Percentiles rank a stretch among this genome's conserved stretches.
phyloP scores from a whole-genome alignment of 352 stramenopile genomes.

The Pythium vanterpoolii region DNA sequence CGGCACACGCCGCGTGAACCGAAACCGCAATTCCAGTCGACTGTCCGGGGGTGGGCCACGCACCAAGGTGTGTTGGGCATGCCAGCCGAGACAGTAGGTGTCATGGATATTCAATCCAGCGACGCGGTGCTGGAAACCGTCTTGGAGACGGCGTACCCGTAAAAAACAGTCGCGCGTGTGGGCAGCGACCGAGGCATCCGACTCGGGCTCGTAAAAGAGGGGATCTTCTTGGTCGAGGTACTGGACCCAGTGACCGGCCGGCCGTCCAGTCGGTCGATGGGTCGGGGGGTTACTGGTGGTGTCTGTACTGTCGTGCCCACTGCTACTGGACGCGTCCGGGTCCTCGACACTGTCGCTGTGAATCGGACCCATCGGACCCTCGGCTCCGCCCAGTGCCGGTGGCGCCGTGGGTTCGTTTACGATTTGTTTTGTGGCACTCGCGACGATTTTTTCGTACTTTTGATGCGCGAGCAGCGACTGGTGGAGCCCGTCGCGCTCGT shows the following conservation, averaged over 20 bases:
- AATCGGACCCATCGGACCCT: not conserved
- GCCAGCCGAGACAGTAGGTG: slow-evolving; percentile 23
- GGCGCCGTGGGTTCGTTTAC: slow-evolving; percentile 19
- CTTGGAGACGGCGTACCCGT: slow-evolving; percentile 10
- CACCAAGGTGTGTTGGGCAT: slow-evolving; percentile 12
- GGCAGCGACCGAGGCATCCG: slow-evolving; percentile 8
- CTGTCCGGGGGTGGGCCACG: not conserved
- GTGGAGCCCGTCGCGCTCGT: slow-evolving; percentile 17
- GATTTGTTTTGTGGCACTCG: slow-evolving; percentile 15
- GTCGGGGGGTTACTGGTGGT: not conserved
- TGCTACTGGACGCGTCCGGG: slow-evolving; percentile 13
- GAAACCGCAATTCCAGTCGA: slow-evolving; percentile 18
- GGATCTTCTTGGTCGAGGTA: slow-evolving; percentile 21
- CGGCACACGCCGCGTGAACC: slow-evolving; percentile 14
- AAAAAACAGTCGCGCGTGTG: slow-evolving; percentile 19
- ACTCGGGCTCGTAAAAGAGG: slow-evolving; percentile 23
- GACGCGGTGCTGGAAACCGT: not conserved
- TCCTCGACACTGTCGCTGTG: slow-evolving; percentile 18
- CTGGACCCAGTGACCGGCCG: slow-evolving; percentile 19
- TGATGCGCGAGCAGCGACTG: slow-evolving; percentile 15
- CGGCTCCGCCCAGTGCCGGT: not conserved
- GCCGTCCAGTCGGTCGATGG: not conserved
- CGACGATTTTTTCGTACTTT: slow-evolving; percentile 20
- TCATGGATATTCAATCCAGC: not conserved
- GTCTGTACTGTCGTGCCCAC: not conserved